Evolutionary conservation across 139 green algal genomes (phyloP).

Genomic region (Dunaliella primolecta): DNA sequence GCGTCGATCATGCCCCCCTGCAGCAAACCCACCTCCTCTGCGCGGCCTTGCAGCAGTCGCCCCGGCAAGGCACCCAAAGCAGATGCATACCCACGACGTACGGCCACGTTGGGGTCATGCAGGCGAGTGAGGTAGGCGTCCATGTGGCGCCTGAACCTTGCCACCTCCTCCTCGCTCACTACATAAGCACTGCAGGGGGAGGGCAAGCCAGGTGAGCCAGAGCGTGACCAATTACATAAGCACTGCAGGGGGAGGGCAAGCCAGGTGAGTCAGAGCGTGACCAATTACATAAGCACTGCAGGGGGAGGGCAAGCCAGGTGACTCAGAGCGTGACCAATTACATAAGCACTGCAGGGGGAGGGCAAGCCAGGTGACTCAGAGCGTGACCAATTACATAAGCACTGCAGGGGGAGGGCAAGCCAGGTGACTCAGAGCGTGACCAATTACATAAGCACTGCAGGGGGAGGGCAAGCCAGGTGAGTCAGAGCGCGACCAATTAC

Average conservation of each 20-base stretch:
- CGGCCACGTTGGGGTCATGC: slow-evolving; percentile 57
- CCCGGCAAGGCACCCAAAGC: slow-evolving; percentile 56
- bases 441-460: slow-evolving; percentile 15
- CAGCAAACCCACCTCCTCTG: slow-evolving; percentile 29
- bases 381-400: slow-evolving; percentile 4
- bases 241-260: background rate
- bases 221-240: slow-evolving; percentile 3
- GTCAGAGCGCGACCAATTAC: background rate
- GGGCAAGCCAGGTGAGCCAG: background rate
- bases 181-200: slow-evolving; percentile 15
- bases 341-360: slow-evolving; percentile 12
- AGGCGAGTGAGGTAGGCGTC: slow-evolving; percentile 38
- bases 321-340: background rate
- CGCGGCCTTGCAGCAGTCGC: slow-evolving; percentile 30
- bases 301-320: background rate
- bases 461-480: background rate
- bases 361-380: background rate
- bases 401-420: background rate
- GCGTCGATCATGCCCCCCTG: too few relatives aligned
- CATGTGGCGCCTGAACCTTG: slow-evolving; percentile 12
- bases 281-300: slow-evolving; percentile 16
- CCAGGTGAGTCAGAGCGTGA: background rate
- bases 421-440: background rate
- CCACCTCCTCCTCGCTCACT: background rate
- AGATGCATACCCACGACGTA: slow-evolving; percentile 42